A percentile compares a stretch with the other conserved stretches of the same genome.
Conservation (phyloP, 2,329 filamentous ascomycete genomes). For the Pseudogymnoascus sp. region DNA sequence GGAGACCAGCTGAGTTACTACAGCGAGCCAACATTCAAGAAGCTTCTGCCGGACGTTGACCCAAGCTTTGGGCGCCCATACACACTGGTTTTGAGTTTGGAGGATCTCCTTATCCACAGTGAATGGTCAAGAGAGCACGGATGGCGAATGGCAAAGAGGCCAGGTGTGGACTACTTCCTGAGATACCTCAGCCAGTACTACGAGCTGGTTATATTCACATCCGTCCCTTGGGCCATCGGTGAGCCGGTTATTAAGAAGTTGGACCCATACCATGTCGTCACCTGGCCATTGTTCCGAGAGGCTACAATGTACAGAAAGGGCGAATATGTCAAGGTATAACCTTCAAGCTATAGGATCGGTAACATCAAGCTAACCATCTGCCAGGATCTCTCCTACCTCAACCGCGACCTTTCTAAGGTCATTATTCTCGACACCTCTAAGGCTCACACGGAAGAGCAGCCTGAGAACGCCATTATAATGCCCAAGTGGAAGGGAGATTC, state of each 20-base stretch:
- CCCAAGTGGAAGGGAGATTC: slow-evolving; percentile 82
- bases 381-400: slow-evolving; percentile 93
- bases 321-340: slow-evolving; percentile 82
- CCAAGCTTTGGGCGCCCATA: slow-evolving; percentile 78
- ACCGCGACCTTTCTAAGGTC: slow-evolving; percentile 90
- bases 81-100: slow-evolving; percentile 84
- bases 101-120: slow-evolving; percentile 89
- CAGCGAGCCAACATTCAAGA: slow-evolving; percentile 89
- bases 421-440: slow-evolving; percentile 87
- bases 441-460: slow-evolving; percentile 76
- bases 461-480: slow-evolving; percentile 91
- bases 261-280: slow-evolving; percentile 89
- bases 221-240: slow-evolving; percentile 72
- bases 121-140: slow-evolving; percentile 92
- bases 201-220: slow-evolving; percentile 93
- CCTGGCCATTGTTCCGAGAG: slow-evolving; percentile 91
- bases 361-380: slow-evolving; percentile 20
- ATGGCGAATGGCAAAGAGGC: slow-evolving; percentile 90
- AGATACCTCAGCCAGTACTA: slow-evolving; percentile 97
- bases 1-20: slow-evolving; percentile 80
- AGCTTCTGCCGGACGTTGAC: slow-evolving; percentile 78
- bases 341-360: background rate
- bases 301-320: slow-evolving; percentile 96
- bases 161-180: slow-evolving; percentile 93
- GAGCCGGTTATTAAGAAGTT: slow-evolving; percentile 88